A percentile compares a stretch with the other conserved stretches of the same genome.
Conservation (phyloP, 345 rosid genomes). For the Schrenkiella parvula region DNA sequence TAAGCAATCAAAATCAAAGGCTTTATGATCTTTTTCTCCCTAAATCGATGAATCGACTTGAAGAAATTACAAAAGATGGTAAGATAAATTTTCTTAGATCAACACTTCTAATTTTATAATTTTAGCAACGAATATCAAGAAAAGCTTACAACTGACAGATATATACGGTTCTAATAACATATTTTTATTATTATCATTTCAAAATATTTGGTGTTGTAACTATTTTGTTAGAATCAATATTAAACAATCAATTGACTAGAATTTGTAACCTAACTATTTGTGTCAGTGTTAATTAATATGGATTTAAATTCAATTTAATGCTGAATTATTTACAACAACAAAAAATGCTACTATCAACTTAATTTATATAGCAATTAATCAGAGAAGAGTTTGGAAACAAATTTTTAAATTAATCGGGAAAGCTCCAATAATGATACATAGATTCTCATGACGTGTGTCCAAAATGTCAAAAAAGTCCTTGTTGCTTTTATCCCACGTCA, state of each 20-base stretch:
- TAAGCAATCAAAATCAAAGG: background rate
- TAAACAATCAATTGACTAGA: too few species aligned
- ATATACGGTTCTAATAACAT: background rate
- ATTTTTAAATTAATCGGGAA: background rate
- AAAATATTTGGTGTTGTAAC: background rate
- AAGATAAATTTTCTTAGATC: background rate
- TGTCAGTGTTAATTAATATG: too few species aligned
- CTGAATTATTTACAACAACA: too few species aligned
- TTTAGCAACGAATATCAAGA: background rate
- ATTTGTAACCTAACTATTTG: too few species aligned
- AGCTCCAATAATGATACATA: background rate
- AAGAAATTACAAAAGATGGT: background rate
- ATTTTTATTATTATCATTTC: too few species aligned
- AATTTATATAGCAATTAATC: background rate
- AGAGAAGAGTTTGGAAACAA: background rate
- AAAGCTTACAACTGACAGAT: background rate
- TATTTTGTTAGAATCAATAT: too few species aligned
- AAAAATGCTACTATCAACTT: too few species aligned
- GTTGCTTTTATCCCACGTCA: conserved; percentile 27
- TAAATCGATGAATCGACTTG: background rate
- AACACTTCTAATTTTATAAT: background rate
- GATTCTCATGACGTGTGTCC: conserved; percentile 16
- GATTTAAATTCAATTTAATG: too few species aligned
- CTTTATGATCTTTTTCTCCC: background rate
- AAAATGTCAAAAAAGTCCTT: background rate